These are phyloP conservation scores for Tolypocladium tropicale DNA, from an alignment of 2,329 filamentous ascomycete species.

Conservation along the genomic window DNA sequence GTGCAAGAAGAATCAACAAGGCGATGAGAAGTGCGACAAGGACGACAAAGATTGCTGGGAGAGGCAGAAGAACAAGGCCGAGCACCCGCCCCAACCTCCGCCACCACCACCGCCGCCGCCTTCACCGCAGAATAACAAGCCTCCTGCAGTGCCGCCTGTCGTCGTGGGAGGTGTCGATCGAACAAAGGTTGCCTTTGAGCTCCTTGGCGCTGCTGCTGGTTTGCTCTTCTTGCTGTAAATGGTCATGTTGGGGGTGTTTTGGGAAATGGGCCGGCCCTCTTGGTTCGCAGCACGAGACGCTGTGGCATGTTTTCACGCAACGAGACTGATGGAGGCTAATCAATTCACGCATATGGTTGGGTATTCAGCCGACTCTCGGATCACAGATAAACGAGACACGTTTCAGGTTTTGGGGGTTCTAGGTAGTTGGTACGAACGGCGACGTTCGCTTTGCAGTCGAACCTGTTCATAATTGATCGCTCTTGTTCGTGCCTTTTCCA, in stretches of 20 bases:
- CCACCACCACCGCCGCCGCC: not conserved
- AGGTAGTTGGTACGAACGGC: not conserved
- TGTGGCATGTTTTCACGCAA: not conserved
- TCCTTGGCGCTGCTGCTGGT: constrained; percentile 12
- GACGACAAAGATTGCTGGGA: not conserved
- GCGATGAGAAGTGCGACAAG: not conserved
- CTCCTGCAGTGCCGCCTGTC: not conserved
- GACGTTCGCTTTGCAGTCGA: not conserved
- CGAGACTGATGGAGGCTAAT: not conserved
- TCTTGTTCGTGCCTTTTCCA: not conserved
- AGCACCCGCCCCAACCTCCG: too few relatives aligned
- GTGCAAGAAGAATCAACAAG: not conserved
- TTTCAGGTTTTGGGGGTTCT: not conserved
- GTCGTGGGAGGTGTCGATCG: constrained; percentile 10
- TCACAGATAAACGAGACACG: too few relatives aligned
- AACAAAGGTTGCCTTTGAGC: constrained; percentile 7
- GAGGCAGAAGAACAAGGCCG: too few relatives aligned
- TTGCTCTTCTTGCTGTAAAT: constrained; percentile 13
- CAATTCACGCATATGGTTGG: not conserved
- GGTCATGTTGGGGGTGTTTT: not conserved
- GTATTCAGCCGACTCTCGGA: not conserved
- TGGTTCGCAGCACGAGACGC: not conserved
- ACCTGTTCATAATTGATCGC: not conserved
- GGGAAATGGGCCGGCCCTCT: not conserved
- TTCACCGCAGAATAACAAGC: not conserved